These are phyloP conservation scores for Plectosphaerella plurivora DNA, from an alignment of 2,329 filamentous ascomycete genomes.

Conservation along the genomic window DNA sequence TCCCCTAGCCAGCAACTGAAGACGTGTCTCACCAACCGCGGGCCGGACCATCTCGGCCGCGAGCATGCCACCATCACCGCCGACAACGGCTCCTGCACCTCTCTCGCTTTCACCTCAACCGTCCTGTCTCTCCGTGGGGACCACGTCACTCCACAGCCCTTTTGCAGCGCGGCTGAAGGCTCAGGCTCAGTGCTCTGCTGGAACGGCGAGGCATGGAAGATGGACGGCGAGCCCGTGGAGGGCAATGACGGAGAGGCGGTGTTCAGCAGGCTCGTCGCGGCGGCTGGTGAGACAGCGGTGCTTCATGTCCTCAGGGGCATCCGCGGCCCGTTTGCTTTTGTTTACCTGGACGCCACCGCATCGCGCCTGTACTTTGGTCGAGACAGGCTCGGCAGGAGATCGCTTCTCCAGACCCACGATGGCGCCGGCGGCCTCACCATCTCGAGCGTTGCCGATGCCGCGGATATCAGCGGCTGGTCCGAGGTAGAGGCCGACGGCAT, in stretches of 20 bases:
- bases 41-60: slow-evolving; percentile 54
- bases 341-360: slow-evolving; percentile 66
- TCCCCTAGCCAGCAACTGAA: slow-evolving; percentile 32
- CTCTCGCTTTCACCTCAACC: slow-evolving; percentile 69
- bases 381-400: slow-evolving; percentile 83
- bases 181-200: slow-evolving; percentile 77
- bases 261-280: slow-evolving; percentile 45
- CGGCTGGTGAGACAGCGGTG: slow-evolving; percentile 26
- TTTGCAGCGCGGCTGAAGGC: slow-evolving; percentile 41
- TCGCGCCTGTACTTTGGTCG: slow-evolving; percentile 73
- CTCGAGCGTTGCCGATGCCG: slow-evolving; percentile 64
- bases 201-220: slow-evolving; percentile 95
- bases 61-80: slow-evolving; percentile 23
- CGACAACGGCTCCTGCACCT: slow-evolving; percentile 23
- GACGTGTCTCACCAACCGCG: slow-evolving; percentile 47
- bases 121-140: slow-evolving; percentile 87
- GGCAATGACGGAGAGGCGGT: slow-evolving; percentile 78
- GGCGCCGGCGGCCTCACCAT: slow-evolving; percentile 46
- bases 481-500: slow-evolving; percentile 86
- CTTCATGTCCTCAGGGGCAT: slow-evolving; percentile 55
- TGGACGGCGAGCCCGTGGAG: slow-evolving; percentile 50
- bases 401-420: slow-evolving; percentile 61
- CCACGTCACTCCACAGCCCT: slow-evolving; percentile 67
- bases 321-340: slow-evolving; percentile 84
- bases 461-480: slow-evolving; percentile 47